phyloP scores from a whole-genome alignment of 2,329 filamentous ascomycete species.

The Gnomoniopsis smithogilvyi region DNA sequence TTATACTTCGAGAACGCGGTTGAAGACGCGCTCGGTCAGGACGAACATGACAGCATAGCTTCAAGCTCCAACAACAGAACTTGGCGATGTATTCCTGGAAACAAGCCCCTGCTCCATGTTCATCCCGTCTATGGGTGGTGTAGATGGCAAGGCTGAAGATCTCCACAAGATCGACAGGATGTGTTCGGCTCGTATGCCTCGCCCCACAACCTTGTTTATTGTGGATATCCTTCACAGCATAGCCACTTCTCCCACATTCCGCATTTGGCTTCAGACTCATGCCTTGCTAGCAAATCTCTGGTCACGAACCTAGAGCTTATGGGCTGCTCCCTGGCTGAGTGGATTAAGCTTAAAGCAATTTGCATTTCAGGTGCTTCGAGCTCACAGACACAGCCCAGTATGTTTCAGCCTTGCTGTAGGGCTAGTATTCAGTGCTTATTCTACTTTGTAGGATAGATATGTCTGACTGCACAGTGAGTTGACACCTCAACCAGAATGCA shows the following conservation, averaged over 20 bases:
- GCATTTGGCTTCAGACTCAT: neutral
- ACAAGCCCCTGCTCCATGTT: neutral
- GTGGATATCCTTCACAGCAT: neutral
- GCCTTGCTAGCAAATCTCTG: neutral
- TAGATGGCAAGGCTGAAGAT: neutral
- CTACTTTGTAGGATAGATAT: too few species aligned
- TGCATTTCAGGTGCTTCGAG: neutral
- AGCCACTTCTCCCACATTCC: neutral
- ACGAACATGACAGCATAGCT: neutral
- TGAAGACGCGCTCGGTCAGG: neutral
- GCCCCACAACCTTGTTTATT: neutral
- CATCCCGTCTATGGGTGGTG: neutral
- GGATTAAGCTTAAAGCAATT: neutral
- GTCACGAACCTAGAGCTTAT: neutral
- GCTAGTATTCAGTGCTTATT: too few species aligned
- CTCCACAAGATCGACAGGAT: neutral
- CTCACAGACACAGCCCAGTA: neutral
- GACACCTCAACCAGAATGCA: too few species aligned
- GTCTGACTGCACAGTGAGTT: too few species aligned
- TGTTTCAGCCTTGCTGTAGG: neutral
- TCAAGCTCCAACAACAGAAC: neutral
- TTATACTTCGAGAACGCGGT: neutral
- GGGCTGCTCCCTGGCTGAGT: neutral
- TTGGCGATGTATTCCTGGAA: neutral
- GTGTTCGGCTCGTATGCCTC: neutral